Evolutionary conservation across 2,329 filamentous ascomycete genomes (phyloP).

Genomic region (Ceratocystis papillata): DNA sequence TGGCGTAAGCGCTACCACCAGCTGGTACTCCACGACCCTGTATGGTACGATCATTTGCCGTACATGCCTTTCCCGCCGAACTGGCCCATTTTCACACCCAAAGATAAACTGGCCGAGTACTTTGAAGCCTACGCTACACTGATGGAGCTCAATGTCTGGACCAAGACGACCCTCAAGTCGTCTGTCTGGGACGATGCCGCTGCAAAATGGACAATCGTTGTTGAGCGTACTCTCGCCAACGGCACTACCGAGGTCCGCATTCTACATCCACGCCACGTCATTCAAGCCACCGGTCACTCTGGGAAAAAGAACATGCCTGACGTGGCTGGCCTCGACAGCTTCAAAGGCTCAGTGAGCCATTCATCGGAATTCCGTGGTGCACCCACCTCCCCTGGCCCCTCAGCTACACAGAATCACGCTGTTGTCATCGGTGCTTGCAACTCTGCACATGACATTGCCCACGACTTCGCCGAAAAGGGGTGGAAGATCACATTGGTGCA

Average conservation of each 20-base stretch:
- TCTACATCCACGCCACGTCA: slow-evolving; percentile 50
- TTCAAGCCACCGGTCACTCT: slow-evolving; percentile 58
- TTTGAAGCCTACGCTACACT: slow-evolving; percentile 54
- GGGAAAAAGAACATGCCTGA: slow-evolving; percentile 52
- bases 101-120: slow-evolving; percentile 60
- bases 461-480: slow-evolving; percentile 56
- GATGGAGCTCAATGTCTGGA: slow-evolving; percentile 61
- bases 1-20: slow-evolving; percentile 54
- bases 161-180: slow-evolving; percentile 38
- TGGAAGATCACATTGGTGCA: slow-evolving; percentile 60
- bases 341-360: slow-evolving; percentile 52
- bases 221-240: slow-evolving; percentile 42
- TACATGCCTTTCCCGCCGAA: slow-evolving; percentile 53
- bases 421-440: slow-evolving; percentile 59
- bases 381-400: slow-evolving; percentile 28
- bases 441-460: slow-evolving; percentile 57
- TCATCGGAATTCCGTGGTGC: slow-evolving; percentile 51
- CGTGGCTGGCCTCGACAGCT: slow-evolving; percentile 46
- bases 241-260: slow-evolving; percentile 41
- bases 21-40: slow-evolving; percentile 57
- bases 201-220: slow-evolving; percentile 44
- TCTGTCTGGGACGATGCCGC: slow-evolving; percentile 41
- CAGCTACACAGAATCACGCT: slow-evolving; percentile 44
- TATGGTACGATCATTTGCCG: slow-evolving; percentile 51
- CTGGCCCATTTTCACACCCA: slow-evolving; percentile 62